These are phyloP conservation scores for Botrytis pseudocinerea DNA, from an alignment of 2,329 filamentous ascomycete species.

Conservation along the genomic window DNA sequence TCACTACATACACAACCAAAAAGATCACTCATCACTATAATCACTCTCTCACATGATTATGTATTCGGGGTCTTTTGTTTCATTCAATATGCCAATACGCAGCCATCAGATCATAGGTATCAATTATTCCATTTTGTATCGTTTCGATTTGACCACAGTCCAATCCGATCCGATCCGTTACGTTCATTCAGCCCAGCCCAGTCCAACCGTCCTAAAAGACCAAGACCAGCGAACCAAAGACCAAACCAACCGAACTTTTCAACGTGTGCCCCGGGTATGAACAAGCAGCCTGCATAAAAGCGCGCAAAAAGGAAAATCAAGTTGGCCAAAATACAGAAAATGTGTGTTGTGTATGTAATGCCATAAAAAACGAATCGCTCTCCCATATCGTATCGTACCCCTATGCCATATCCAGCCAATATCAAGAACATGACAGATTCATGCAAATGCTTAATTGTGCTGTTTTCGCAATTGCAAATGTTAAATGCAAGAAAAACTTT, in stretches of 20 bases:
- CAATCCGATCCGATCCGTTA: constrained; percentile 8
- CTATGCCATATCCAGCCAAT: constrained; percentile 23
- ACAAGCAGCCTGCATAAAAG: constrained; percentile 20
- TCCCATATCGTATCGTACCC: constrained; percentile 23
- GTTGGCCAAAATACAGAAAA: constrained; percentile 21
- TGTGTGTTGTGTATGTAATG: constrained; percentile 12
- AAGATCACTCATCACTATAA: neutral
- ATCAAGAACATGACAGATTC: constrained; percentile 23
- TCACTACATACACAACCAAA: neutral
- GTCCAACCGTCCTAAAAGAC: constrained; percentile 18
- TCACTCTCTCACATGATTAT: neutral
- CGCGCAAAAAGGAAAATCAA: constrained; percentile 15
- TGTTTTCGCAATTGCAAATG: constrained; percentile 19
- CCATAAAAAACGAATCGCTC: constrained; percentile 17
- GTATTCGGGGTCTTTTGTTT: constrained; percentile 8
- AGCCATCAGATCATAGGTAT: constrained; percentile 21
- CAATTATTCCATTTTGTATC: constrained; percentile 9
- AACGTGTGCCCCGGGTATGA: constrained; percentile 21
- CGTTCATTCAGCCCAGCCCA: neutral
- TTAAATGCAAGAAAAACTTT: constrained; percentile 24
- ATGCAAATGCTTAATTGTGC: constrained; percentile 25
- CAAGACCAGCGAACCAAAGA: constrained; percentile 21
- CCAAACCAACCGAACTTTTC: constrained; percentile 21
- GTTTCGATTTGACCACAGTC: constrained; percentile 3
- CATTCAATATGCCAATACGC: constrained; percentile 20